Percentiles rank a stretch among this genome's conserved stretches.
Conservation (phyloP, 2,329 filamentous ascomycete genomes). For the Huntiella omanensis region DNA sequence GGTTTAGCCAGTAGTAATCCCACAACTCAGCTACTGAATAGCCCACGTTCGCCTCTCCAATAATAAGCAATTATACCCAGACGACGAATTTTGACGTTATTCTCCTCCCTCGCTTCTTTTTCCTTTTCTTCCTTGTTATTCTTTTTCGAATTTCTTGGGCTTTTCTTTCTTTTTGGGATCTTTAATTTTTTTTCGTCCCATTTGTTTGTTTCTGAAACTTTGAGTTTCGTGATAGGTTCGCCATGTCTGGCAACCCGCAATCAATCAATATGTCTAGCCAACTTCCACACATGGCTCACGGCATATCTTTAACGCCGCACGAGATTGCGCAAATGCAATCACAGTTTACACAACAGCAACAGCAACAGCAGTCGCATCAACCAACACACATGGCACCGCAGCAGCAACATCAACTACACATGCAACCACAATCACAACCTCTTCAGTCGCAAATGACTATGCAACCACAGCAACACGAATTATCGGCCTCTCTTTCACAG, state of each 20-base stretch:
- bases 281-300: not conserved
- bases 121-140: not conserved
- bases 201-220: not conserved
- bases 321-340: not conserved
- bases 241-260: not conserved
- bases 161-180: not conserved
- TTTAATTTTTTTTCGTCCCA: not conserved
- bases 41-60: too few species aligned
- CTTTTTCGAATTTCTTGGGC: not conserved
- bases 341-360: not conserved
- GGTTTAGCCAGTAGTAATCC: too few species aligned
- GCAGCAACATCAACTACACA: not conserved
- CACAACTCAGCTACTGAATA: too few species aligned
- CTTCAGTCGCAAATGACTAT: not conserved
- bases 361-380: not conserved
- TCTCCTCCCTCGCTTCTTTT: not conserved
- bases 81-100: too few species aligned
- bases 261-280: not conserved
- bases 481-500: not conserved
- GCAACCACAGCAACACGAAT: not conserved
- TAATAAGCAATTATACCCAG: too few species aligned
- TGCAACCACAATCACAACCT: not conserved
- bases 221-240: not conserved
- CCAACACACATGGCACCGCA: not conserved
- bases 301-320: not conserved